phyloP scores from a whole-genome alignment of 2,329 filamentous ascomycete genomes.

The Beauveria bassiana region DNA sequence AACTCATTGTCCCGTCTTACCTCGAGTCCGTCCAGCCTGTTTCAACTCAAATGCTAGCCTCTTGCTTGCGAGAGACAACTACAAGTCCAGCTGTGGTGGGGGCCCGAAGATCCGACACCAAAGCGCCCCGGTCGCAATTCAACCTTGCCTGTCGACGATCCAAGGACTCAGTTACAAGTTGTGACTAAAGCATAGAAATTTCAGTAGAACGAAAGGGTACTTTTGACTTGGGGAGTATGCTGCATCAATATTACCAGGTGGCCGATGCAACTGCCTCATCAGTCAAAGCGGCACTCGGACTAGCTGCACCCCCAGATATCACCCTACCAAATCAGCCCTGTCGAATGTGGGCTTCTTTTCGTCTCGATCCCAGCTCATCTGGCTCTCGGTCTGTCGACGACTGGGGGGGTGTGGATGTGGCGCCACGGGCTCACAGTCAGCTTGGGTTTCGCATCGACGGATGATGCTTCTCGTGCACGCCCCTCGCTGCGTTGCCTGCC shows the following conservation, averaged over 20 bases:
- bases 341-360: background rate
- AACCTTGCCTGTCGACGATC: background rate
- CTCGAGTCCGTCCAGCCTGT: background rate
- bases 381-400: background rate
- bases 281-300: background rate
- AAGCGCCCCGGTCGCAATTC: background rate
- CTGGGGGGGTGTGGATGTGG: background rate
- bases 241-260: background rate
- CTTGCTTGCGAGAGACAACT: background rate
- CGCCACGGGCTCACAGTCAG: background rate
- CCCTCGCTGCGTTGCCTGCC: background rate
- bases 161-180: too few relatives aligned
- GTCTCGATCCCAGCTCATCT: background rate
- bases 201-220: background rate
- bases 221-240: background rate
- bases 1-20: too few relatives aligned
- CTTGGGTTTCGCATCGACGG: background rate
- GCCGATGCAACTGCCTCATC: too few relatives aligned
- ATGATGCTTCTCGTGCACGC: too few relatives aligned
- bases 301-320: background rate
- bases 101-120: background rate
- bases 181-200: background rate
- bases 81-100: slow-evolving; percentile 1
- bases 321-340: background rate
- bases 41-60: too few relatives aligned